These are phyloP conservation scores for Pythium sp. DNA, from an alignment of 352 stramenopile species.

Conservation along the genomic window DNA sequence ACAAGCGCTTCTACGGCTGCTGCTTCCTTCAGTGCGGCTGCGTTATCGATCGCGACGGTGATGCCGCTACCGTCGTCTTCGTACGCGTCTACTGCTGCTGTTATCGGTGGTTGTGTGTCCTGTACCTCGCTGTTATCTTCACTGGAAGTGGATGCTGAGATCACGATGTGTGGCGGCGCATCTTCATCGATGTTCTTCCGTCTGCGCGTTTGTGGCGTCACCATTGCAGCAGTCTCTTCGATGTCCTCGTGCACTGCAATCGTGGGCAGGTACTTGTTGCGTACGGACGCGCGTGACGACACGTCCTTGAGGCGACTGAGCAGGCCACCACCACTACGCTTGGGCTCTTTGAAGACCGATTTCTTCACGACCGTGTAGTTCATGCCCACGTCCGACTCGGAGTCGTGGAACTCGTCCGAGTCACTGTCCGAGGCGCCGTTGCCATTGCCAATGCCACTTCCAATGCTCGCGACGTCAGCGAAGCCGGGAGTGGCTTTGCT, in stretches of 20 bases:
- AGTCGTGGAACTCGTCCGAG: conserved; percentile 24
- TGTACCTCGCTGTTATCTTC: not conserved
- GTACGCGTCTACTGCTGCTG: conserved; percentile 5
- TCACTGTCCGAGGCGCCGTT: conserved; percentile 9
- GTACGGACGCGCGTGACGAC: conserved; percentile 17
- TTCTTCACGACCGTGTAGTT: conserved; percentile 57
- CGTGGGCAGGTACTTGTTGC: conserved; percentile 27
- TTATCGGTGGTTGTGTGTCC: not conserved
- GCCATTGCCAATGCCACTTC: not conserved
- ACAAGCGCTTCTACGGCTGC: not conserved
- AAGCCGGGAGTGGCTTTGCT: not conserved
- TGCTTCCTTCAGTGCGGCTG: not conserved
- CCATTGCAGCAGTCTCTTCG: not conserved
- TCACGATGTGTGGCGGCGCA: conserved; percentile 13
- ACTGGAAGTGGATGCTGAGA: not conserved
- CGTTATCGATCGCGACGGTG: conserved; percentile 39
- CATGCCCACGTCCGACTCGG: conserved; percentile 11
- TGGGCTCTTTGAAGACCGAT: conserved; percentile 57
- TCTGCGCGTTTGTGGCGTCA: not conserved
- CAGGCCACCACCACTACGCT: conserved; percentile 19
- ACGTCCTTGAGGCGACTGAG: conserved; percentile 31
- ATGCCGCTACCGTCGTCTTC: conserved; percentile 41
- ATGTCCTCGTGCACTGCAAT: not conserved
- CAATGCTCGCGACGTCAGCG: not conserved
- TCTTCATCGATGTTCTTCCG: not conserved